phyloP scores from a whole-genome alignment of 805 yeast genomes.

The Yamadazyma kitorensis region DNA sequence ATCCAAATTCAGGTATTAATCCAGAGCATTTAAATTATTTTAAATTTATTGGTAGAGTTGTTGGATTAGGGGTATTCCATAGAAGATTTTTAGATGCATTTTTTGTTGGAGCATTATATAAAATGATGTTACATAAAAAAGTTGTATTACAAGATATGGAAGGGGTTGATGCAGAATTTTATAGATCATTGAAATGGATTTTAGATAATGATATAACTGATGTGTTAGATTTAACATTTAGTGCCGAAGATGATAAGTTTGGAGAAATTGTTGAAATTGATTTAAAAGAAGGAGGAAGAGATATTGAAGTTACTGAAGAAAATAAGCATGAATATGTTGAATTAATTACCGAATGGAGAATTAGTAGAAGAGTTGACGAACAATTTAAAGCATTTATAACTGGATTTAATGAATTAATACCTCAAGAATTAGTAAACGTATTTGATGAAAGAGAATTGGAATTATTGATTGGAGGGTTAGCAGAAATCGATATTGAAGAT shows the following conservation, averaged over 20 bases:
- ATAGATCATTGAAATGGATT: conserved; percentile 93
- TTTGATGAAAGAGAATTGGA: conserved; percentile 98
- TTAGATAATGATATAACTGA: conserved; percentile 87
- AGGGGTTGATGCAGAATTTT: conserved; percentile 97
- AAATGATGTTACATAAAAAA: conserved; percentile 94
- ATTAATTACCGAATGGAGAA: conserved; percentile 93
- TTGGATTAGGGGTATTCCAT: conserved; percentile 97
- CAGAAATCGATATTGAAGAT: conserved; percentile 96
- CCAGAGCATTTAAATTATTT: conserved; percentile 98
- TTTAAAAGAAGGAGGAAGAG: conserved; percentile 81
- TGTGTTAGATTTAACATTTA: conserved; percentile 82
- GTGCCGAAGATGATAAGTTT: conserved; percentile 88
- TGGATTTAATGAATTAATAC: conserved; percentile 96
- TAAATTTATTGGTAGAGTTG: conserved; percentile 97
- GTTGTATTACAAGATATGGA: conserved; percentile 97
- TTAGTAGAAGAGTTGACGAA: conserved; percentile 86
- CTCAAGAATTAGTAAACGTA: conserved; percentile 93
- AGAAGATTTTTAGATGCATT: conserved; percentile 96
- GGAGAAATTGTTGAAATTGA: conserved; percentile 91
- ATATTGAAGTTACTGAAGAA: conserved; percentile 90
- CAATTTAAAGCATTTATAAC: conserved; percentile 96
- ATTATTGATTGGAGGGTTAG: conserved; percentile 94
- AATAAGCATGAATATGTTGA: conserved; percentile 95
- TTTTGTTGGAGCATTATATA: conserved; percentile 96
- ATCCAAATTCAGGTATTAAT: conserved; percentile 94